Evolutionary conservation across 352 stramenopile genomes (phyloP), one percentile per base, ranked within the genome.

Genomic region (Phytophthora pinifolia): DNA sequence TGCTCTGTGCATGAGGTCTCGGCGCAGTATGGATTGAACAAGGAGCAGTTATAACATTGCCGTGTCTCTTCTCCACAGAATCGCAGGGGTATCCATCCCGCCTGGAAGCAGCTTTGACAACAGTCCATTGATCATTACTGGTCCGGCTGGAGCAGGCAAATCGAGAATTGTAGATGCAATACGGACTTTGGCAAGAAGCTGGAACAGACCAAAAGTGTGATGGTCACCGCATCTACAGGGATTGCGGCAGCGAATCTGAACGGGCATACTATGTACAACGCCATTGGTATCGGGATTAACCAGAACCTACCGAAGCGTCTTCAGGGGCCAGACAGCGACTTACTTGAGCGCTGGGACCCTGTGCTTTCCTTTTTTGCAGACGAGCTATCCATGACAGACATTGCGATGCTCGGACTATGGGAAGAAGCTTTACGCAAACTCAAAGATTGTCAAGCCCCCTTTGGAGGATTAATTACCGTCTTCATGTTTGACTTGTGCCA

Each of bases 401-500:
- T 72, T 4, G 39, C 14, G 0, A 58, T 67, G 15, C 59, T 72
- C 20, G 54, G 63, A 1, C 18, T 72, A 1, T 72, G 63, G 57
- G 58, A 65, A 52, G 64, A 68, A 46, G 49, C 64, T 3, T n/a
- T 68, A 6, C 49, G 30, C 0, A n/a, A 58, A 9, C 15, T 57
- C 0, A 69, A 66, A 39, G 56, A 70, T 18, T 57, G 18, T 34
- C 3, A 45, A 2, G 27, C 47, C 5, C 52, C 52, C 15, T 60
- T 60, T 31, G 52, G 41, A 0, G 59, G 52, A 2, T 13, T 67
- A 3, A 20, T 59, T 10, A n/a, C 30, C 0, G 46, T 50, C 6
- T 25, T 67, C 12, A 59, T 62, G 51, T 67, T 62, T 12, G 59
- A 67, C 18, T 39, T 59, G 14, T 62, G 27, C 13, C 59, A 62